phyloP scores from a whole-genome alignment of 345 rosid species.

The Linum lewisii region DNA sequence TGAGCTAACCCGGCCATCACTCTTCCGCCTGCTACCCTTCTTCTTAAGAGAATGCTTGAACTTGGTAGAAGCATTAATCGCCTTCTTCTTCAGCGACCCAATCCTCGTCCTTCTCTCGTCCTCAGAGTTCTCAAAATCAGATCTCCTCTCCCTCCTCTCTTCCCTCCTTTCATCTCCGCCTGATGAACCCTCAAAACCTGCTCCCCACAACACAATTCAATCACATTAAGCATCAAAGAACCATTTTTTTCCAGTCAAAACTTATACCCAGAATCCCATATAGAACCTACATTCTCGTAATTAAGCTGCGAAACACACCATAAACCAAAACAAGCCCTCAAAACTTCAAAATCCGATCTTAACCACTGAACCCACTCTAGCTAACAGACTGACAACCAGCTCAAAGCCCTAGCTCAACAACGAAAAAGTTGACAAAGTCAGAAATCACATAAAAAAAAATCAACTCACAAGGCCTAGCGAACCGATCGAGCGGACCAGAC shows the following conservation, averaged over 20 bases:
- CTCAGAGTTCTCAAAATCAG: conserved; percentile 96
- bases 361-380: too few relatives aligned
- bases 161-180: conserved; percentile 53
- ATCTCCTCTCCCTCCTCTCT: conserved; percentile 74
- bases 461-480: conserved; percentile 88
- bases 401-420: conserved; percentile 27
- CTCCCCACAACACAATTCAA: conserved; percentile 5
- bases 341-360: too few relatives aligned
- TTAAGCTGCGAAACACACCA: too few relatives aligned
- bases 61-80: conserved; percentile 76
- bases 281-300: too few relatives aligned
- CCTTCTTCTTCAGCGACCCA: conserved; percentile 89
- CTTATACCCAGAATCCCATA: too few relatives aligned
- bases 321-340: too few relatives aligned
- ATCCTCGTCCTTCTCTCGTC: conserved; percentile 95
- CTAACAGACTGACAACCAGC: neutral
- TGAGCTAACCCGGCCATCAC: conserved; percentile 86
- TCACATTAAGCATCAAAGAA: neutral
- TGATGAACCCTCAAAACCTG: conserved; percentile 90
- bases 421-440: neutral
- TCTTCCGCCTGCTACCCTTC: conserved; percentile 69
- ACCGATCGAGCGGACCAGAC: conserved; percentile 97
- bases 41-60: conserved; percentile 91
- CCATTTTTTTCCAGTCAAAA: too few relatives aligned
- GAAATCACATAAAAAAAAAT: neutral